phyloP scores from a whole-genome alignment of 257 asterid species.

The Nicotiana tomentosiformis region DNA sequence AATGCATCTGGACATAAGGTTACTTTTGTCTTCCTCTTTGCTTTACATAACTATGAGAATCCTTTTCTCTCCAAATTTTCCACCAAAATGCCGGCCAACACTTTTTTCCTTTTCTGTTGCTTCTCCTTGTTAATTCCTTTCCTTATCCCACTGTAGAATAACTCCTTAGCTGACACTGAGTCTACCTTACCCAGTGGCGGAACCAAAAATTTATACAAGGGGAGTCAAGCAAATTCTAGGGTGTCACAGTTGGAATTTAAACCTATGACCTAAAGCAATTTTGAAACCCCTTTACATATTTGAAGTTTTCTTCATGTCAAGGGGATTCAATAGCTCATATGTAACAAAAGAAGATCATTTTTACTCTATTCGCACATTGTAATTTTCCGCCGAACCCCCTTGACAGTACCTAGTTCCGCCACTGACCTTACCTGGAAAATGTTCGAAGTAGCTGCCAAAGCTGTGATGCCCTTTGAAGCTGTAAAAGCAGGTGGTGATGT shows the following conservation, averaged over 20 bases:
- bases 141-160: neutral
- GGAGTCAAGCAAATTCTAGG: too few relatives aligned
- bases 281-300: too few relatives aligned
- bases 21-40: neutral
- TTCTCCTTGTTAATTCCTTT: neutral
- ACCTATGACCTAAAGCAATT: too few relatives aligned
- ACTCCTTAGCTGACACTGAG: neutral
- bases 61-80: neutral
- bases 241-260: too few relatives aligned
- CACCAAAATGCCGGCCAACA: neutral
- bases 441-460: neutral
- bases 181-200: neutral
- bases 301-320: too few relatives aligned
- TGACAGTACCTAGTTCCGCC: too few relatives aligned
- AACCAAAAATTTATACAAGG: too few relatives aligned
- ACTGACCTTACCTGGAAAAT: neutral
- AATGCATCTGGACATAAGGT: neutral
- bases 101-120: neutral
- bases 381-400: too few relatives aligned
- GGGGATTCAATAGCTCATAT: too few relatives aligned
- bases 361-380: too few relatives aligned
- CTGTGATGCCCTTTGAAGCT: neutral
- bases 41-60: neutral
- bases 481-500: neutral
- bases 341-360: too few relatives aligned